Percentiles rank a stretch among this genome's conserved stretches.
Conservation (phyloP, 2,329 filamentous ascomycete species). For the Colletotrichum incanum region DNA sequence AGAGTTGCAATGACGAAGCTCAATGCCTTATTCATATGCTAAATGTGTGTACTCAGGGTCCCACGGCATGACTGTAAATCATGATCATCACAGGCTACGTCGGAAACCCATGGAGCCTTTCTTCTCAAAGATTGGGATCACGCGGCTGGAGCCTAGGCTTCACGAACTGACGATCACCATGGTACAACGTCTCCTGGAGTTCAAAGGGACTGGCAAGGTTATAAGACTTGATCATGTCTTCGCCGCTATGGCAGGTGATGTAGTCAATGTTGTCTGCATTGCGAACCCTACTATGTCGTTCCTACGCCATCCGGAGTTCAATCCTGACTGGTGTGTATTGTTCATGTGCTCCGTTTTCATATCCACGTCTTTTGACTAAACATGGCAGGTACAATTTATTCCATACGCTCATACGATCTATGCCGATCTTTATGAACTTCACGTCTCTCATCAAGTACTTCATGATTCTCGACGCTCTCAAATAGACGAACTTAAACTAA, state of each 20-base stretch:
- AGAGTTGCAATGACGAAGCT: not conserved
- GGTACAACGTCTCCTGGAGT: not conserved
- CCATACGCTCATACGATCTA: not conserved
- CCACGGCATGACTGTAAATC: constrained; percentile 45
- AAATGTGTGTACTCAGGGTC: not conserved
- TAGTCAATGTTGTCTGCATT: not conserved
- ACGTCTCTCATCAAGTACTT: not conserved
- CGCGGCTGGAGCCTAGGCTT: not conserved
- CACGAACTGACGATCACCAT: not conserved
- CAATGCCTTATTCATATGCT: not conserved
- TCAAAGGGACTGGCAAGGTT: not conserved
- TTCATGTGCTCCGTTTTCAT: not conserved
- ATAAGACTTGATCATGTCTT: constrained; percentile 6
- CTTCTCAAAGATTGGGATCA: constrained; percentile 49
- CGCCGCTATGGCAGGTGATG: constrained; percentile 3
- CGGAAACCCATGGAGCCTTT: constrained; percentile 50
- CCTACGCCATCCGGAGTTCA: not conserved
- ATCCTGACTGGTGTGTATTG: not conserved
- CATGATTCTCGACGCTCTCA: not conserved
- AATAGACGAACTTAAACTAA: not conserved
- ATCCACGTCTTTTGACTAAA: not conserved
- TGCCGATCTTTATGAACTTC: constrained; percentile 4
- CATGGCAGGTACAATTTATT: not conserved
- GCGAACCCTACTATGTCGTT: not conserved
- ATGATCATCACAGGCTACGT: constrained; percentile 52